A percentile compares a stretch with the other conserved stretches of the same genome.
These are phyloP conservation scores for Entrophospora sp. DNA, from an alignment of 192 early-diverging fungal species.

Conservation along the genomic window DNA sequence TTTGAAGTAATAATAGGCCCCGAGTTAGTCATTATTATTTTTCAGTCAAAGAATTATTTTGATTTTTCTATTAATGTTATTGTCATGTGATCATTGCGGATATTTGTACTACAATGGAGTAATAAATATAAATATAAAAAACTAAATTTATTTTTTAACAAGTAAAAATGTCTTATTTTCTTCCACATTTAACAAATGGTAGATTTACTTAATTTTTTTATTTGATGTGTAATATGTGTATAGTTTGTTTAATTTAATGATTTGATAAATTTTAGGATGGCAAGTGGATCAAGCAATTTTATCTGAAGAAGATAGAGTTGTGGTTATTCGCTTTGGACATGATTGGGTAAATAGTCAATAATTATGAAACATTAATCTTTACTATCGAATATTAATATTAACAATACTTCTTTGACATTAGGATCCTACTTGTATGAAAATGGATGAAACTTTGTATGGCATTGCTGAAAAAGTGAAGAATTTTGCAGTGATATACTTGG, in stretches of 20 bases:
- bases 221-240: neutral
- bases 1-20: too few species aligned
- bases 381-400: neutral
- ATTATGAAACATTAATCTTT: neutral
- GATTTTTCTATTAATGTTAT: too few species aligned
- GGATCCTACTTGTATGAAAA: conserved; percentile 91
- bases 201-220: neutral
- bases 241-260: neutral
- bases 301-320: conserved; percentile 94
- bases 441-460: conserved; percentile 92
- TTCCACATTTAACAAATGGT: conserved; percentile 58
- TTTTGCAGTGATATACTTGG: conserved; percentile 96
- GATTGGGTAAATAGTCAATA: conserved; percentile 57
- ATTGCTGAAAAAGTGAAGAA: conserved; percentile 96
- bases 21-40: too few species aligned
- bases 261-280: conserved; percentile 52
- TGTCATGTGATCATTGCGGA: too few species aligned
- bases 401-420: conserved; percentile 18
- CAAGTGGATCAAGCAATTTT: conserved; percentile 99
- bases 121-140: too few species aligned
- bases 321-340: conserved; percentile 94
- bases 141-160: too few species aligned
- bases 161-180: conserved; percentile 44
- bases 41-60: too few species aligned
- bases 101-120: too few species aligned